A percentile compares a stretch with the other conserved stretches of the same genome.
phyloP scores from a whole-genome alignment of 2,329 filamentous ascomycete genomes.

The Nectriaceae sp. region DNA sequence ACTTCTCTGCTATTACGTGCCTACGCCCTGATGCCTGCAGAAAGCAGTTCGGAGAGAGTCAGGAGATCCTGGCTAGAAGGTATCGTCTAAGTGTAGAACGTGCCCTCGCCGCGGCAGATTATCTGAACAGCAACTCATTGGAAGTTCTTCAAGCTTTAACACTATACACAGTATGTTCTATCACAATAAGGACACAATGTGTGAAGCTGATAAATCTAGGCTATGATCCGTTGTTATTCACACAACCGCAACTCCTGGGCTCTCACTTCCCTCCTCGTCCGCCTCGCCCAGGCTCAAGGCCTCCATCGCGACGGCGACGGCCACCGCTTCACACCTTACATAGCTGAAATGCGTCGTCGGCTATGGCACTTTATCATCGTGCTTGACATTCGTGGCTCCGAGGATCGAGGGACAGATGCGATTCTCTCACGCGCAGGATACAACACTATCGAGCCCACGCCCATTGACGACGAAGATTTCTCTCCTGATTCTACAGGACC shows the following conservation, averaged over 20 bases:
- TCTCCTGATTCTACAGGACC: conserved; percentile 39
- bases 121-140: conserved; percentile 42
- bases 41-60: conserved; percentile 36
- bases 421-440: conserved; percentile 44
- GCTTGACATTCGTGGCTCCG: conserved; percentile 57
- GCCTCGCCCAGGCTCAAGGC: conserved; percentile 44
- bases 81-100: conserved; percentile 39
- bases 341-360: conserved; percentile 60
- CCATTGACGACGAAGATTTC: conserved; percentile 56
- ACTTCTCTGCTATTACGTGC: conserved; percentile 42
- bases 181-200: not conserved
- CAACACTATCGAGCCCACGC: conserved; percentile 50
- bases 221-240: conserved; percentile 40
- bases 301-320: conserved; percentile 46
- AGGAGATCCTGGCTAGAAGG: conserved; percentile 30
- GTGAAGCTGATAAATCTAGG: conserved; percentile 12
- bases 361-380: conserved; percentile 65
- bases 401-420: conserved; percentile 52
- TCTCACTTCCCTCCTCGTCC: conserved; percentile 41
- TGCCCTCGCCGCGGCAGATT: conserved; percentile 44
- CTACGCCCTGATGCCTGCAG: conserved; percentile 34
- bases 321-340: conserved; percentile 46
- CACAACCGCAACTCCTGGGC: conserved; percentile 45
- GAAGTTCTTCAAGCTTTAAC: conserved; percentile 44
- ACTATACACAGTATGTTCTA: conserved; percentile 36